phyloP scores from a whole-genome alignment of 1,139 yeast species.

The Fermentozyma sake region DNA sequence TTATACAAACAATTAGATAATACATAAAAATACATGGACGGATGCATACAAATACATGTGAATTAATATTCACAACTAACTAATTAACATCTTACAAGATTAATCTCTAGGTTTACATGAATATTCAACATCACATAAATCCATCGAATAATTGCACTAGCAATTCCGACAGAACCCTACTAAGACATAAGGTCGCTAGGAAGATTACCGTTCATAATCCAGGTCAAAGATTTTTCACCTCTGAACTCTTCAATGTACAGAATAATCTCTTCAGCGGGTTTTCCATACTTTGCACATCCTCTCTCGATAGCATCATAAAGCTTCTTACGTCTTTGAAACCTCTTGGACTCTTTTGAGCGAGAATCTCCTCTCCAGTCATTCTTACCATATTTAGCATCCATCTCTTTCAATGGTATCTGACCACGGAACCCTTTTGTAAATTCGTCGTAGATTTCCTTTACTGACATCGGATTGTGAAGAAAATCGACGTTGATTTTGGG shows the following conservation, averaged over 20 bases:
- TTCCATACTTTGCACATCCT: slow-evolving; percentile 39
- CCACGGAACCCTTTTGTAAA: slow-evolving; percentile 45
- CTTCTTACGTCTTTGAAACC: slow-evolving; percentile 44
- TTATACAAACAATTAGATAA: too few relatives aligned
- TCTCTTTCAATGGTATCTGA: slow-evolving; percentile 41
- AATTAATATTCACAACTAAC: too few relatives aligned
- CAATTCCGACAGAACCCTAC: neutral
- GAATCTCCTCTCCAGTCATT: slow-evolving; percentile 48
- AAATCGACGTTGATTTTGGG: slow-evolving; percentile 39
- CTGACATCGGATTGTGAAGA: slow-evolving; percentile 44
- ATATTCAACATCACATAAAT: too few relatives aligned
- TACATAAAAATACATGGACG: too few relatives aligned
- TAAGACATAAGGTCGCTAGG: slow-evolving; percentile 30
- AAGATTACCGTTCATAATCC: slow-evolving; percentile 49
- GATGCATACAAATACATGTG: too few relatives aligned
- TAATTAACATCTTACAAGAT: too few relatives aligned
- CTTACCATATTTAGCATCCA: slow-evolving; percentile 44
- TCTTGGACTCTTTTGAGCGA: slow-evolving; percentile 42
- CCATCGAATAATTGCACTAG: too few relatives aligned
- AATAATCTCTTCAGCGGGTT: slow-evolving; percentile 41
- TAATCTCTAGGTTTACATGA: too few relatives aligned
- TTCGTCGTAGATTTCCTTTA: slow-evolving; percentile 44
- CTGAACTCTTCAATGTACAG: slow-evolving; percentile 40
- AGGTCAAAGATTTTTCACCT: slow-evolving; percentile 43
- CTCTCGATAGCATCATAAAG: slow-evolving; percentile 43